Conservation (phyloP, 192 early-diverging fungal genomes). For the Globomyces pollinis-pini region DNA sequence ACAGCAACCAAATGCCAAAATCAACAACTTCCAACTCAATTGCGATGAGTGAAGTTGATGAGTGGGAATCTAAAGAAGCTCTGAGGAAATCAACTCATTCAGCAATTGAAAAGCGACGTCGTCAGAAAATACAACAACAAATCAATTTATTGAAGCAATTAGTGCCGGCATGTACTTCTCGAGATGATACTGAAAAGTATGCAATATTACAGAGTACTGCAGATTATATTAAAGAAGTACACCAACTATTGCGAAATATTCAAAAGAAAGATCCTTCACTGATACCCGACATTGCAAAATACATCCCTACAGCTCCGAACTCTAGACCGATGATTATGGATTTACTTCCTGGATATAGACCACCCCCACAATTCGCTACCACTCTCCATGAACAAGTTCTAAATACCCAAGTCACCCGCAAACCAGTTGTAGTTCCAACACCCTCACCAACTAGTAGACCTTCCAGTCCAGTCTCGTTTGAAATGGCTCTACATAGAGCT, state of each 20-base stretch:
- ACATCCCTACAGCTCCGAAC: background rate
- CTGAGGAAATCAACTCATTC: background rate
- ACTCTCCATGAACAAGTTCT: too few relatives aligned
- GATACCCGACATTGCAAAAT: background rate
- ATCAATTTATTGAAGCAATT: background rate
- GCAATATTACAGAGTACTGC: background rate
- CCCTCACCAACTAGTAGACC: too few relatives aligned
- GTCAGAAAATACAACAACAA: constrained; percentile 3
- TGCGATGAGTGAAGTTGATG: too few relatives aligned
- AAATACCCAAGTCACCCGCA: too few relatives aligned
- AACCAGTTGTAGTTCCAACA: too few relatives aligned
- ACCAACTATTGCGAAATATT: background rate
- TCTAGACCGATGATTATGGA: background rate
- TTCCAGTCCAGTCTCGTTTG: too few relatives aligned
- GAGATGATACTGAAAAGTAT: constrained; percentile 6
- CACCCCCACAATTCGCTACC: background rate
- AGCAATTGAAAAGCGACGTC: background rate
- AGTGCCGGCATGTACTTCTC: background rate
- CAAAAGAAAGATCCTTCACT: constrained; percentile 7
- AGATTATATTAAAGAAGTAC: constrained; percentile 4
- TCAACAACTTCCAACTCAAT: too few relatives aligned
- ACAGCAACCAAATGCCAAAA: too few relatives aligned
- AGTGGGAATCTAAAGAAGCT: background rate
- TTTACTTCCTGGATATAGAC: background rate
- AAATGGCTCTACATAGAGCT: too few relatives aligned